Conservation (phyloP, 2,329 filamentous ascomycete genomes). For the Amesomyces nigricolor region DNA sequence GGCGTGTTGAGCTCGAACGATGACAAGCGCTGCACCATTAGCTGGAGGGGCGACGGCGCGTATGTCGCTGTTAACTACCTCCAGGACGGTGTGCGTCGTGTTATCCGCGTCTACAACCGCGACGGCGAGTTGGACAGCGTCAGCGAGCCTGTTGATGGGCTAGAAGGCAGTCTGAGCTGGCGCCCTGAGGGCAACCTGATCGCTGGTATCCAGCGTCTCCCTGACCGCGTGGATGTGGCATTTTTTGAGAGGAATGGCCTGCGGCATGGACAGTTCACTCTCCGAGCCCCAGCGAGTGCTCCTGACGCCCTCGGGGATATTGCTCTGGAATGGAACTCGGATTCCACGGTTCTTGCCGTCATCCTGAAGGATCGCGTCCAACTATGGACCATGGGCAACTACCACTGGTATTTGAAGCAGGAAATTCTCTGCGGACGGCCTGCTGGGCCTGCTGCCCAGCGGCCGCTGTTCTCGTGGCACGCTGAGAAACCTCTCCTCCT, state of each 20-base stretch:
- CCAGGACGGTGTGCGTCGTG: constrained; percentile 62
- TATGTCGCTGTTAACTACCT: constrained; percentile 82
- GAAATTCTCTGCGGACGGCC: constrained; percentile 53
- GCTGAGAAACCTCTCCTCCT: constrained; percentile 74
- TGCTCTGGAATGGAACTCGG: constrained; percentile 77
- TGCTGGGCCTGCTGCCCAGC: constrained; percentile 5
- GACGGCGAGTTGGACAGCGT: constrained; percentile 89
- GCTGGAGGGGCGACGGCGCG: constrained; percentile 90
- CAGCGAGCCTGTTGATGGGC: constrained; percentile 86
- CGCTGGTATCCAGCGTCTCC: constrained; percentile 72
- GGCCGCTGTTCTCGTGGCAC: constrained; percentile 63
- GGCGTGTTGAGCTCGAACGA: constrained; percentile 72
- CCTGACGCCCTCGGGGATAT: constrained; percentile 18
- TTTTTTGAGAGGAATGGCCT: constrained; percentile 98
- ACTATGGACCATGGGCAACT: constrained; percentile 95
- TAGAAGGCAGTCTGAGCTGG: constrained; percentile 89
- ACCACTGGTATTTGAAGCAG: constrained; percentile 97
- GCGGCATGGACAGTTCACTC: constrained; percentile 87
- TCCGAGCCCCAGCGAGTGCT: constrained; percentile 43
- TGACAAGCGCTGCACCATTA: constrained; percentile 65
- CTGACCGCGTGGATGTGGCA: constrained; percentile 68
- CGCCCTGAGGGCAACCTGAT: constrained; percentile 85
- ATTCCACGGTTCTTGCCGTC: constrained; percentile 88
- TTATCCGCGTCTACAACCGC: constrained; percentile 84
- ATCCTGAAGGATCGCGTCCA: constrained; percentile 69